Conservation (phyloP, 208 protist genomes). For the Trypanosoma platydactyli region DNA sequence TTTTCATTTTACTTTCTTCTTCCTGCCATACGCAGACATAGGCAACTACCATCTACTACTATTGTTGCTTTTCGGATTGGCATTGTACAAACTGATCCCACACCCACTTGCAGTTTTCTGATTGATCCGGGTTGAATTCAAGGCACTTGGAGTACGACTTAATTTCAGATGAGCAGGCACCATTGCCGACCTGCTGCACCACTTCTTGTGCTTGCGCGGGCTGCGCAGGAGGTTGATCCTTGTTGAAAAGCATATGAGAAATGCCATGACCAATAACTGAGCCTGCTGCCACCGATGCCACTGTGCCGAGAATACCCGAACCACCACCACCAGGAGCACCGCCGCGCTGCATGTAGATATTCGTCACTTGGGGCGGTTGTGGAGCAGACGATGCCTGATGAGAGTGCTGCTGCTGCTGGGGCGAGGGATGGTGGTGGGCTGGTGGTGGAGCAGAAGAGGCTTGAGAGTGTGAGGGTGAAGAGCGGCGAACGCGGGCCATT, state of each 20-base stretch:
- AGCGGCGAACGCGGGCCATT: conserved; percentile 70
- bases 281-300: conserved; percentile 80
- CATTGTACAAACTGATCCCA: conserved; percentile 90
- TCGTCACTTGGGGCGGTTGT: conserved; percentile 55
- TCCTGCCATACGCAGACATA: conserved; percentile 1
- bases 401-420: conserved; percentile 10
- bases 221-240: conserved; percentile 57
- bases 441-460: conserved; percentile 23
- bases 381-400: conserved; percentile 12
- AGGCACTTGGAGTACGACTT: conserved; percentile 82
- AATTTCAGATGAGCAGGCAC: conserved; percentile 69
- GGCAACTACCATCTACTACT: conserved; percentile 1
- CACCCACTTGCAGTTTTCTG: conserved; percentile 83
- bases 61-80: conserved; percentile 36
- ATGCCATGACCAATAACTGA: conserved; percentile 86
- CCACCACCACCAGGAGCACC: conserved; percentile 54
- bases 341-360: conserved; percentile 75
- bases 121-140: conserved; percentile 57
- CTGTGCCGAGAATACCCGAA: conserved; percentile 75
- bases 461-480: conserved; percentile 25
- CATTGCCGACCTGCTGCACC: conserved; percentile 56
- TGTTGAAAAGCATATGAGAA: conserved; percentile 84
- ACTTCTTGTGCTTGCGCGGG: conserved; percentile 83
- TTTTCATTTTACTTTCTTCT: neutral
- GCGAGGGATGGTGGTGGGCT: conserved; percentile 14